Evolutionary conservation across 495 filamentous ascomycete genomes (phyloP), one percentile per base, ranked within the genome.

Genomic region (Hypoxylon trugodes): DNA sequence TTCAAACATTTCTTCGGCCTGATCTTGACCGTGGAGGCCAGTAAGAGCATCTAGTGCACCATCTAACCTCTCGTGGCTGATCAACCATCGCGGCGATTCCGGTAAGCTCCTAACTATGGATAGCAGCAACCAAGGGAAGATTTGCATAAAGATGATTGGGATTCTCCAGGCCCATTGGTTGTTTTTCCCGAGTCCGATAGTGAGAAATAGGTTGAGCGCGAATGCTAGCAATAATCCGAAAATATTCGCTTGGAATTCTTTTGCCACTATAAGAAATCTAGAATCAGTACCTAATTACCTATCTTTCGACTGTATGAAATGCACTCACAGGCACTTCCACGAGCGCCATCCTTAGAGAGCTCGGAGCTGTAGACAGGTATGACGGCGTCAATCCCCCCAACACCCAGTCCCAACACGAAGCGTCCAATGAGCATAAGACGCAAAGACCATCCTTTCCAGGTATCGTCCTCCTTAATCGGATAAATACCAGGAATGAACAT

Each of bases 181-280:
- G 0, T 65, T 56, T 45, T 78, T 77, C 1, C 76, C 72, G 1
- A 80, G 61, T 4, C 12, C 38, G n/a, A 65, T 28, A 32, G 77
- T 80, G 33, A 78, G 69, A 3, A 47, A 66, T 4, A 77, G 57
- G 41, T 80, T 81, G 62, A 81, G 79, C 0, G 65, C 70, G 52
- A 84, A 86, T 7, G 84, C 84, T 78, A 82, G 77, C 38, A 84
- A 72, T 3, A 87, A 66, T 15, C 84, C 82, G 47, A 83, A 80
- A 61, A 87, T 85, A 50, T 87, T 87, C 49, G 75, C 79, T 54
- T 84, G 84, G 53, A 86, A 86, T 54, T 86, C 82, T 54, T 86
- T 76, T 1, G 82, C 81, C 54, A 86, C 62, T 66, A 6, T 26
- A 16, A 21, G 50, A 0, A 22, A 18, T 8, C 3, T 43, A 2